Conservation (phyloP, 176 grass and related monocot genomes). For the Ananas comosus region DNA sequence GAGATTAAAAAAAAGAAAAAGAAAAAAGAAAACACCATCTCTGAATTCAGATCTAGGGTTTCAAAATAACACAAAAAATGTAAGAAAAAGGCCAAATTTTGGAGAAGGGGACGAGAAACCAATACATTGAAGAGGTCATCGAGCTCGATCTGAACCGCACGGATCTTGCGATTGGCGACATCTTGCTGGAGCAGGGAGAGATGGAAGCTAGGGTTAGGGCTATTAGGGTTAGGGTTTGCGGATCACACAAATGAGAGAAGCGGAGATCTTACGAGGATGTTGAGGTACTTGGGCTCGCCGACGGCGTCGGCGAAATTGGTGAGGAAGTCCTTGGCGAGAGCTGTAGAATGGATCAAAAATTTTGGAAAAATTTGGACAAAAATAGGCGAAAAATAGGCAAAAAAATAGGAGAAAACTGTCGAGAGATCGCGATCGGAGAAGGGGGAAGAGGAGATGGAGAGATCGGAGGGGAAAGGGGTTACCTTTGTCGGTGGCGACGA, state of each 20-base stretch:
- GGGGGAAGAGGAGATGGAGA: background rate
- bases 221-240: background rate
- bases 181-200: conserved; percentile 50
- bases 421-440: background rate
- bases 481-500: conserved; percentile 74
- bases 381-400: conserved; percentile 10
- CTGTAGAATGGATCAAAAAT: conserved; percentile 24
- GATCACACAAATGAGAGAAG: background rate
- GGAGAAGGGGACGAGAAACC: background rate
- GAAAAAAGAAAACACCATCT: background rate
- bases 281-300: conserved; percentile 83
- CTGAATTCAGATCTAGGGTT: conserved; percentile 13
- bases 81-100: background rate
- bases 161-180: conserved; percentile 74
- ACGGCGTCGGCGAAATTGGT: conserved; percentile 48
- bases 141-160: conserved; percentile 67
- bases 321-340: conserved; percentile 85
- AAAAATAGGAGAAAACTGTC: background rate
- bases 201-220: conserved; percentile 2
- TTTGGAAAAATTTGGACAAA: background rate
- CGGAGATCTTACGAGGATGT: conserved; percentile 48
- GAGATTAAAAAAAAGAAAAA: no score
- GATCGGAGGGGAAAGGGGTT: background rate
- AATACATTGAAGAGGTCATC: conserved; percentile 78
- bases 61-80: background rate